phyloP scores from a whole-genome alignment of 305 asterid genomes.

The Caryopteris hybrid region DNA sequence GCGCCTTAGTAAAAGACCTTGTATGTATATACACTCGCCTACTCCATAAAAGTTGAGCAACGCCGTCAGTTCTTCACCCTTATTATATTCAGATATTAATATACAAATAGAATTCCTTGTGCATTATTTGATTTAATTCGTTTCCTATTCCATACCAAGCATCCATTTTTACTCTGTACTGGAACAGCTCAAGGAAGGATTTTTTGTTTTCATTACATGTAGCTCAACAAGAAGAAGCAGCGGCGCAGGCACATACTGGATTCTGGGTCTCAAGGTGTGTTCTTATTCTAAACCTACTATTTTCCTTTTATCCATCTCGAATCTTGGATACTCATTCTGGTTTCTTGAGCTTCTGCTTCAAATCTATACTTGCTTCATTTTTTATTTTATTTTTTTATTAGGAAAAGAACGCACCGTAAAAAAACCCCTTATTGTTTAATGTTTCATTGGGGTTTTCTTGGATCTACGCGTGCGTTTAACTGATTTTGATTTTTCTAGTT shows the following conservation, averaged over 20 bases:
- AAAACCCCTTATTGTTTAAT: not conserved
- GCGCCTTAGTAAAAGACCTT: not conserved
- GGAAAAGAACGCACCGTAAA: not conserved
- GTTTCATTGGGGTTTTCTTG: constrained; percentile 6
- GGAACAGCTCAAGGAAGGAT: not conserved
- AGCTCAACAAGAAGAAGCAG: constrained; percentile 4
- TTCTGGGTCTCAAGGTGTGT: constrained; percentile 12
- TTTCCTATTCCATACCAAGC: not conserved
- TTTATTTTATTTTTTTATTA: too few relatives aligned
- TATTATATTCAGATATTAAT: too few relatives aligned
- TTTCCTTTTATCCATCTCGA: not conserved
- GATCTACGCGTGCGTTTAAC: not conserved
- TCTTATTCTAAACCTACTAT: not conserved
- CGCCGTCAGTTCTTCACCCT: too few relatives aligned
- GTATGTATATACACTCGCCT: not conserved
- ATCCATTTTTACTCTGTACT: not conserved
- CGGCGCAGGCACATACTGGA: not conserved
- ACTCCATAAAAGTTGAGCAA: not conserved
- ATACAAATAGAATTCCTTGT: not conserved
- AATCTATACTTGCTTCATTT: not conserved
- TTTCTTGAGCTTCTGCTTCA: constrained; percentile 7
- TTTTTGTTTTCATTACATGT: not conserved
- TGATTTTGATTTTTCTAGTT: not conserved
- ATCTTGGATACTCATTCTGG: not conserved
- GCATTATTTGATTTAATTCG: constrained; percentile 9